phyloP scores from a whole-genome alignment of 352 stramenopile genomes.

The Phytophthora boehmeriae region DNA sequence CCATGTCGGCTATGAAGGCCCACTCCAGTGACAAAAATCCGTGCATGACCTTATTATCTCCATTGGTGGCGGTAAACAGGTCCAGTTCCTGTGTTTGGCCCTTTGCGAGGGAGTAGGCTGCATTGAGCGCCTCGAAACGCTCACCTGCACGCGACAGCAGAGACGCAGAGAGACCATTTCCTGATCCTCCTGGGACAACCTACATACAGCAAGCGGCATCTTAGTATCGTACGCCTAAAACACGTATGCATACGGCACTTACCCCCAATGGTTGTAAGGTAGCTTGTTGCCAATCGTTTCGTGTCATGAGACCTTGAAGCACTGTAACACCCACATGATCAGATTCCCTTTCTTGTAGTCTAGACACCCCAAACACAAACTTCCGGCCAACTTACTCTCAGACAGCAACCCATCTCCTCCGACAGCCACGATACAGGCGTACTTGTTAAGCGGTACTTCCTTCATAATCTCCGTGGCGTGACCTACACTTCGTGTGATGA shows the following conservation, averaged over 20 bases:
- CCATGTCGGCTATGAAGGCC: constrained; percentile 82
- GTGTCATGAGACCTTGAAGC: constrained; percentile 74
- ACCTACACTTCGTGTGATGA: constrained; percentile 53
- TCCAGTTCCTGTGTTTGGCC: constrained; percentile 68
- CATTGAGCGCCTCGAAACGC: constrained; percentile 54
- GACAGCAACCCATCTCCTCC: constrained; percentile 73
- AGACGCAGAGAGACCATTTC: constrained; percentile 70
- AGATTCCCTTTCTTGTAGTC: constrained; percentile 5
- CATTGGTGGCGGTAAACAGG: constrained; percentile 56
- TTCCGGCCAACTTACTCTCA: constrained; percentile 48
- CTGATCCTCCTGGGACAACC: constrained; percentile 58
- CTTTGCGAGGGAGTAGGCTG: constrained; percentile 70
- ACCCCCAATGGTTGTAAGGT: constrained; percentile 60
- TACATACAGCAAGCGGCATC: constrained; percentile 10
- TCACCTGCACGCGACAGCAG: constrained; percentile 60
- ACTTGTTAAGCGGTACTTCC: constrained; percentile 49
- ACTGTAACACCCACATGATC: constrained; percentile 40
- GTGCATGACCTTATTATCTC: constrained; percentile 58
- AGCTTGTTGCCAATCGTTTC: constrained; percentile 62
- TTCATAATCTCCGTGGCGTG: constrained; percentile 64
- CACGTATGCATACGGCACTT: constrained; percentile 13
- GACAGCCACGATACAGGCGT: constrained; percentile 70
- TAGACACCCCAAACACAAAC: neutral
- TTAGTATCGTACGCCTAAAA: neutral
- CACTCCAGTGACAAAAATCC: constrained; percentile 88